Evolutionary conservation across 176 grass and related monocot genomes (phyloP), one percentile per base, ranked within the genome.

Genomic region (Alopecurus myosuroides): DNA sequence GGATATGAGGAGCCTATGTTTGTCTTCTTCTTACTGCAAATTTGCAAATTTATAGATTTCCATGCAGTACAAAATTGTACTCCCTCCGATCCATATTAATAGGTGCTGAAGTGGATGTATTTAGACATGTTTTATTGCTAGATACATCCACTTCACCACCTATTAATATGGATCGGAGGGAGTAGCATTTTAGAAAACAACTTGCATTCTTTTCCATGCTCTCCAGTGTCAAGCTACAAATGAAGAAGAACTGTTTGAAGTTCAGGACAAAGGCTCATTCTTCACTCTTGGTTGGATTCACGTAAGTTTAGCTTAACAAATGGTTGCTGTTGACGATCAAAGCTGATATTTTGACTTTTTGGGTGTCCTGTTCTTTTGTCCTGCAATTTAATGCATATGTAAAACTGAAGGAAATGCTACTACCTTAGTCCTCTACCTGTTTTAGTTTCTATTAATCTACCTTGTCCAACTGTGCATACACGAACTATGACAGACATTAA

Each of bases 221-320:
- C 71, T 98, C 46, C 86, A 98, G 97, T 98, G 97, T 67, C 93
- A 93, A 86, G 94, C 93, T 85, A 98, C 88, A 70, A 93, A 98
- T 88, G 97, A 98, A 92, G 97, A 98, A 85, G 97, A 98, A 95
- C 89, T 98, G 90, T 98, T 95, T 89, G 93, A 98, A 83, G 88
- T 95, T 85, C 97, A 98, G 91, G 97, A 98, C 77, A 95, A 95
- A 70, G 82, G 85, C 11, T 98, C 93, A 44, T 93, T 98, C 84
- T 92, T 98, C 62, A 93, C 97, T 62, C 93, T 95, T 84, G 97
- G 97, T 34, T 98, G 97, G 93, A 98, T 98, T 93, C 96, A 98
- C 74, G 97, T 98, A 92, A 98, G 91, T 89, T 81, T 42, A 40
- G 18, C 81, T 81, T 82, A 31, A 65, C 14, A n/a, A 44, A 19